A percentile compares a stretch with the other conserved stretches of the same genome.
phyloP scores from a whole-genome alignment of 2,329 filamentous ascomycete genomes.

The Apiospora hydei region DNA sequence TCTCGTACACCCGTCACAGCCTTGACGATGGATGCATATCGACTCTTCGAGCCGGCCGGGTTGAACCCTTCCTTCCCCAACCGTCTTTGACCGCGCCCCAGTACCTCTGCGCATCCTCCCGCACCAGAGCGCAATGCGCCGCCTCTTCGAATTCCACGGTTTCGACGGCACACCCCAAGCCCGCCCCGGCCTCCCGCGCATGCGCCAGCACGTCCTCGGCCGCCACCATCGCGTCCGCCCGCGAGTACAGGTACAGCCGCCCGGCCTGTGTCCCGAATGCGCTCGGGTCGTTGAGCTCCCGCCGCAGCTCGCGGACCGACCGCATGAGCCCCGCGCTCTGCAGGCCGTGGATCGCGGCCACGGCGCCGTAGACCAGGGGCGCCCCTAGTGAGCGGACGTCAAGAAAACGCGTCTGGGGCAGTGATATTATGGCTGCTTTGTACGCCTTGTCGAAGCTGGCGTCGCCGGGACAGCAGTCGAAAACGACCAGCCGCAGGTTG shows the following conservation, averaged over 20 bases:
- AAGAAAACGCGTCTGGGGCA: neutral
- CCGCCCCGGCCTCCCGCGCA: neutral
- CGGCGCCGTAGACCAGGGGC: neutral
- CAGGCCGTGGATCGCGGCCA: neutral
- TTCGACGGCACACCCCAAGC: neutral
- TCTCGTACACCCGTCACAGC: neutral
- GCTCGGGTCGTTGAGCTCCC: neutral
- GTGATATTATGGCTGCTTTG: neutral
- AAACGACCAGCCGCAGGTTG: neutral
- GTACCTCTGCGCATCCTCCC: neutral
- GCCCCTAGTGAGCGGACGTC: neutral
- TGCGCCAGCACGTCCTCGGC: neutral
- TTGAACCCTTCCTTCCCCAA: neutral
- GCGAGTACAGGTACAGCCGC: neutral
- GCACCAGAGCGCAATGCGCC: neutral
- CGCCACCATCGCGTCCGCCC: neutral
- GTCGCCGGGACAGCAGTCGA: slow-evolving; percentile 18
- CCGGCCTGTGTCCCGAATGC: neutral
- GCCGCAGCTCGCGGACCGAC: slow-evolving; percentile 1
- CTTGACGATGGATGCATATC: neutral
- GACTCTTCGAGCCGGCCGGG: accelerated
- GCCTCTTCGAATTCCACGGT: neutral
- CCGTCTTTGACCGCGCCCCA: neutral
- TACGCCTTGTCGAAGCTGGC: neutral
- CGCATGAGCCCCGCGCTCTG: neutral